phyloP scores from a whole-genome alignment of 2,329 filamentous ascomycete genomes.

The Fusarium cyanostomum region DNA sequence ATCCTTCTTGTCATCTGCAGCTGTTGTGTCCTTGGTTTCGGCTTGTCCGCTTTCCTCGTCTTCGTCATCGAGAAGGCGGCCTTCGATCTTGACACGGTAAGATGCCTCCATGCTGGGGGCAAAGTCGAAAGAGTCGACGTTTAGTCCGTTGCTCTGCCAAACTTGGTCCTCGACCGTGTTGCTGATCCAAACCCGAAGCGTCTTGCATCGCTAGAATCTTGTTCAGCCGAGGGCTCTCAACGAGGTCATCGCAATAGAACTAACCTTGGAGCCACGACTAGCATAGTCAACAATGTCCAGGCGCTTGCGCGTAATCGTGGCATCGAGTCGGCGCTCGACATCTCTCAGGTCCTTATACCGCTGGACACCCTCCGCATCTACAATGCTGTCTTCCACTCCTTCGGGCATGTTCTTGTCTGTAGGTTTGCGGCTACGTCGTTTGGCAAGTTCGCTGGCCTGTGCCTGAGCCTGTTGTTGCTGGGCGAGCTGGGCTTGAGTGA shows the following conservation, averaged over 20 bases:
- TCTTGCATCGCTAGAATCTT: conserved; percentile 72
- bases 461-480: conserved; percentile 62
- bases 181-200: conserved; percentile 90
- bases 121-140: conserved; percentile 83
- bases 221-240: conserved; percentile 11
- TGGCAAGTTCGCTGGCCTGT: conserved; percentile 72
- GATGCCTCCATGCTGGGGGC: conserved; percentile 78
- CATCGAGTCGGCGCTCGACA: conserved; percentile 87
- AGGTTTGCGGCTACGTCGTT: conserved; percentile 85
- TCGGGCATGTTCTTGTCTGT: conserved; percentile 96
- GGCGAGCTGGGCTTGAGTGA: conserved; percentile 64
- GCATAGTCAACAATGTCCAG: conserved; percentile 88
- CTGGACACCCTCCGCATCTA: conserved; percentile 79
- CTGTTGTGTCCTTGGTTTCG: conserved; percentile 55
- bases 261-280: conserved; percentile 75
- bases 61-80: conserved; percentile 78
- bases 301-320: conserved; percentile 92
- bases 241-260: conserved; percentile 3
- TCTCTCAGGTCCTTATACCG: conserved; percentile 87
- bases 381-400: conserved; percentile 81
- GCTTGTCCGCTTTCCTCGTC: conserved; percentile 64
- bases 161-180: conserved; percentile 95
- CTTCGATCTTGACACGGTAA: conserved; percentile 93
- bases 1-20: conserved; percentile 42
- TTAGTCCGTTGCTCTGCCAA: conserved; percentile 80